Conservation (phyloP, 495 filamentous ascomycete genomes). For the Penicillium maclennaniae region DNA sequence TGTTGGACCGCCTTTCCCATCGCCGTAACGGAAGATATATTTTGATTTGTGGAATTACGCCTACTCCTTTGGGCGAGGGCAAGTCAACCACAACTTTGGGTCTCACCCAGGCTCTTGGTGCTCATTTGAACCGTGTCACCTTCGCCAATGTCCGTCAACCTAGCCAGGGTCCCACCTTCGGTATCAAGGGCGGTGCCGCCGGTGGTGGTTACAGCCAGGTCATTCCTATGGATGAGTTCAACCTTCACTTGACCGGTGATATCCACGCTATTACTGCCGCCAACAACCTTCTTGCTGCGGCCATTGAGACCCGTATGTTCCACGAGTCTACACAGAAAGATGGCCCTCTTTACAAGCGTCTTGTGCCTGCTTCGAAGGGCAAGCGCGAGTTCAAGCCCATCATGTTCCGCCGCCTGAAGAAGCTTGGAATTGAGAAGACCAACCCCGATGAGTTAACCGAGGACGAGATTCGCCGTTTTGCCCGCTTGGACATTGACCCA, state of each 20-base stretch:
- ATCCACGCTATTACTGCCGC: constrained; percentile 97
- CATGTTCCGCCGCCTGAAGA: constrained; percentile 89
- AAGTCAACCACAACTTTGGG: constrained; percentile 99
- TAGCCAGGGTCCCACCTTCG: constrained; percentile 95
- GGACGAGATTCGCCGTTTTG: constrained; percentile 84
- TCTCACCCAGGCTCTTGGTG: constrained; percentile 88
- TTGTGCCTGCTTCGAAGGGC: constrained; percentile 87
- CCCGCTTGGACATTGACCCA: constrained; percentile 91
- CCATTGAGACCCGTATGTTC: constrained; percentile 97
- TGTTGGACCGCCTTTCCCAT: constrained; percentile 80
- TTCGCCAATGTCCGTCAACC: constrained; percentile 98
- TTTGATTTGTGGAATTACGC: constrained; percentile 91
- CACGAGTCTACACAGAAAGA: constrained; percentile 95
- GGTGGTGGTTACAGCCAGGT: constrained; percentile 98
- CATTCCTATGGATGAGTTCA: constrained; percentile 99
- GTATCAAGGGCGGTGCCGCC: constrained; percentile 96
- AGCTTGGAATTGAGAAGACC: constrained; percentile 93
- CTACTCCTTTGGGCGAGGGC: constrained; percentile 95
- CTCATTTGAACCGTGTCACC: constrained; percentile 76
- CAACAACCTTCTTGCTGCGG: constrained; percentile 97
- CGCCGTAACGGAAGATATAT: constrained; percentile 86
- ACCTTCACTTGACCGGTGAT: constrained; percentile 94
- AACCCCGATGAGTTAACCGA: constrained; percentile 83
- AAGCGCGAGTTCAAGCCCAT: constrained; percentile 81
- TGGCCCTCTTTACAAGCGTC: constrained; percentile 77